Base-by-base conservation (phyloP, 768 basidiomycete genomes). In the Suillus luteus region DNA sequence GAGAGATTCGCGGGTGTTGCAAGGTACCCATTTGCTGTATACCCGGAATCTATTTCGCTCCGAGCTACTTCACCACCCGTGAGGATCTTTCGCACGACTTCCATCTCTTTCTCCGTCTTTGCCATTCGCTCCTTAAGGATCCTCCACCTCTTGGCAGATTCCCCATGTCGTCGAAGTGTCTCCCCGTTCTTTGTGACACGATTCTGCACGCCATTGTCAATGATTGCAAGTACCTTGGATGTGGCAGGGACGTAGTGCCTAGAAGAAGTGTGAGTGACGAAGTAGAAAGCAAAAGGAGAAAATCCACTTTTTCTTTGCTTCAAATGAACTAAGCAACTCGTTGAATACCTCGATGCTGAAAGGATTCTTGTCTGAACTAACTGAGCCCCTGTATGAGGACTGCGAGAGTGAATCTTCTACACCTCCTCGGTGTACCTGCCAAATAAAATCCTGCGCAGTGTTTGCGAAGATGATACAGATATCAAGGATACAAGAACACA, bases 141-240 rank as follows among this genome's bases (percentile, higher is more conserved):
- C 65, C 84, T 83, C 95, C 95, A 97, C 57, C 93, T 84, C 68
- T 91, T 87, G 22, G 89, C 90, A 66, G 93, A 93, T 70, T 97
- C 96, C 2, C 91, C 90, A 73, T 93, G 93, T 68, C 94, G 82
- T 65, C 96, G 84, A 57, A 99, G 77, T 40, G 94, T 94, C 78
- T 98, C 96, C 1, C 96, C 96, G 67, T 98, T 99, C 84, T 95
- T 96, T 24, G 96, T 98, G 6, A 95, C 90, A 62, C 96, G 87
- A 67, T 97, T 95, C 62, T 87, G 86, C 35, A 98, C 91, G 31
- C 95, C 95, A 76, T 94, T 97, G 74, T 95, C 94, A 69, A 99
- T 91, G 69, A 97, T 95, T 31, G 91, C 87, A 31, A 99, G 83
- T 55, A 96, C 95, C 72, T 96, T 95, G 8, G 88, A 90, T 4